Percentiles rank a stretch among this genome's conserved stretches.
phyloP scores from a whole-genome alignment of 768 basidiomycete genomes.

The Psilocybe tampanensis region DNA sequence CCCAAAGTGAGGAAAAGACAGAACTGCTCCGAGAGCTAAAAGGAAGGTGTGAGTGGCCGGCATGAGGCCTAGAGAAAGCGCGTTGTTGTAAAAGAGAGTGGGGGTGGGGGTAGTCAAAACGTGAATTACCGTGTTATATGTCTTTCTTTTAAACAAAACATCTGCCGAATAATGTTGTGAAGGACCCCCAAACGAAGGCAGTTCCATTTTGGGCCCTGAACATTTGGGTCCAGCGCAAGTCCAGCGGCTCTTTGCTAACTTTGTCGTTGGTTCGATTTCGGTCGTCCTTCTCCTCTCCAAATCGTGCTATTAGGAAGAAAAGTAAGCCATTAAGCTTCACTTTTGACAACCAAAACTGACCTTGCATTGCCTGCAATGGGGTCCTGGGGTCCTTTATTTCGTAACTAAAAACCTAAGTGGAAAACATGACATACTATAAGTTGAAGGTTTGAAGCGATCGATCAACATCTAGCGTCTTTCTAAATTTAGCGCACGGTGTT shows the following conservation, averaged over 20 bases:
- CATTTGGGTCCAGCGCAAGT: too few species aligned
- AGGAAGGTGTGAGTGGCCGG: constrained; percentile 23
- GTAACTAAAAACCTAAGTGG: too few species aligned
- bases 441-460: too few species aligned
- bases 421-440: neutral
- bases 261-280: too few species aligned
- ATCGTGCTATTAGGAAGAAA: too few species aligned
- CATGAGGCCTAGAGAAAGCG: constrained; percentile 12
- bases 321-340: too few species aligned
- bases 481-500: neutral
- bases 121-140: neutral
- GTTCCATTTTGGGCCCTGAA: neutral
- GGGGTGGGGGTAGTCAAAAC: neutral
- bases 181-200: neutral
- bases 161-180: neutral
- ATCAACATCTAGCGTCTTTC: neutral
- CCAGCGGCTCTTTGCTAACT: too few species aligned
- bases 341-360: too few species aligned
- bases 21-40: constrained; percentile 25
- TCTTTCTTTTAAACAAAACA: neutral
- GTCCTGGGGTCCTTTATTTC: too few species aligned
- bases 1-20: constrained; percentile 25
- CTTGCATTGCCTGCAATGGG: too few species aligned
- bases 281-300: too few species aligned
- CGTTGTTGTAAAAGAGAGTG: neutral